These are phyloP conservation scores for Nymphaea colorata DNA, from an alignment of 164 flowering plant genomes.

Conservation along the genomic window DNA sequence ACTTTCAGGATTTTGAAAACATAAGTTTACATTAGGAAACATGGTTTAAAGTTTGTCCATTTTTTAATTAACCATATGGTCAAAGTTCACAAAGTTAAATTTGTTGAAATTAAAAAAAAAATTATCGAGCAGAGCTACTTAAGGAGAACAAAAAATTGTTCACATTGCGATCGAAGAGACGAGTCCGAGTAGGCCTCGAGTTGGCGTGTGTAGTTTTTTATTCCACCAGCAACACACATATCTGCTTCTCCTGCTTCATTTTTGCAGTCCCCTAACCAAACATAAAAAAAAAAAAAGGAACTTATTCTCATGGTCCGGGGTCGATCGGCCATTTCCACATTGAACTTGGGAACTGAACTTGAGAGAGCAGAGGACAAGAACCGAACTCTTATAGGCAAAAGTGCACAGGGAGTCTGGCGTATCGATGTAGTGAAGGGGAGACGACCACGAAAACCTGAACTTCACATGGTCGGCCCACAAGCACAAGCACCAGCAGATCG, in stretches of 20 bases:
- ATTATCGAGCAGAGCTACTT: background rate
- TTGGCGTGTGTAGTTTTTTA: constrained; percentile 70
- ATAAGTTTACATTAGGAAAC: no score
- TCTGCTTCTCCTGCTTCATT: constrained; percentile 54
- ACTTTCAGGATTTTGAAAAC: no score
- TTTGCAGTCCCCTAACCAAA: constrained; percentile 70
- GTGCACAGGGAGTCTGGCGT: constrained; percentile 68
- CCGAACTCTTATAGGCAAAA: constrained; percentile 41
- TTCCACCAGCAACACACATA: constrained; percentile 77
- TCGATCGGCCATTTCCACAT: background rate
- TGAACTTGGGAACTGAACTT: background rate
- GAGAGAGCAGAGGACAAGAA: background rate
- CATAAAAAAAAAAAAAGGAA: background rate
- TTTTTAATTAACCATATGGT: no score
- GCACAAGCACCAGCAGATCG: constrained; percentile 46
- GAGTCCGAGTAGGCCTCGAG: constrained; percentile 41
- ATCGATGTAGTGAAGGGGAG: constrained; percentile 68
- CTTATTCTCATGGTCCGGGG: background rate
- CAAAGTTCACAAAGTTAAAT: no score
- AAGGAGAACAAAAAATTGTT: background rate
- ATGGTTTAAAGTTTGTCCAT: no score
- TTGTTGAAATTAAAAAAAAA: no score
- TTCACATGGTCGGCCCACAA: constrained; percentile 76
- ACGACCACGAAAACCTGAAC: constrained; percentile 69
- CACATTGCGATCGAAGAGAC: constrained; percentile 26